Percentiles rank a stretch among this genome's conserved stretches.
phyloP scores from a whole-genome alignment of 2,329 filamentous ascomycete species.

The Fusarium tricinctum region DNA sequence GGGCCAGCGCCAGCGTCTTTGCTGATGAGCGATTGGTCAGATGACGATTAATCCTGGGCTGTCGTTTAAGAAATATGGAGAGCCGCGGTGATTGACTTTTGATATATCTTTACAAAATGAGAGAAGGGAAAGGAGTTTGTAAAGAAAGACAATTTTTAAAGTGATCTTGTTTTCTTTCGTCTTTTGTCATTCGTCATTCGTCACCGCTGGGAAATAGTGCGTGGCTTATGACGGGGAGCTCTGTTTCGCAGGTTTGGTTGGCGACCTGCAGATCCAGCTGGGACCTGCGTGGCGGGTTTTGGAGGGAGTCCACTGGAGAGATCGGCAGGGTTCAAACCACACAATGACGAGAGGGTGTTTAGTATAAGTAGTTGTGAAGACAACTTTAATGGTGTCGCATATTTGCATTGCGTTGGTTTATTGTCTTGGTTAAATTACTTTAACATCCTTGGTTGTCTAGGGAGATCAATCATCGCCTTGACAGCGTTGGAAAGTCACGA shows the following conservation, averaged over 20 bases:
- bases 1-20: conserved; percentile 38
- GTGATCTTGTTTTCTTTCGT: conserved; percentile 8
- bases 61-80: neutral
- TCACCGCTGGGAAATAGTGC: conserved; percentile 23
- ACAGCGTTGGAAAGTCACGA: neutral
- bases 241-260: neutral
- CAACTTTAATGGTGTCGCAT: neutral
- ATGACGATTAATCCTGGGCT: conserved; percentile 18
- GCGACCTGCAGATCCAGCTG: conserved; percentile 17
- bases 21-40: conserved; percentile 25
- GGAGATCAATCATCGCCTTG: conserved; percentile 12
- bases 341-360: neutral
- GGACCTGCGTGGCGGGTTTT: conserved; percentile 28
- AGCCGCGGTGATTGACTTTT: neutral
- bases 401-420: neutral
- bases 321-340: conserved; percentile 38
- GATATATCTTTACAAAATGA: neutral
- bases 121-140: neutral
- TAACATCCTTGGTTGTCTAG: conserved; percentile 9
- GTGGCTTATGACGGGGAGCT: conserved; percentile 20
- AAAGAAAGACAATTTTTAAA: neutral
- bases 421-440: conserved; percentile 18
- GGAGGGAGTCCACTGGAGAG: conserved; percentile 24
- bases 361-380: neutral
- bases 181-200: neutral